These are phyloP conservation scores for Cyamopsis tetragonoloba DNA, from an alignment of 306 rosid species.

Conservation along the genomic window DNA sequence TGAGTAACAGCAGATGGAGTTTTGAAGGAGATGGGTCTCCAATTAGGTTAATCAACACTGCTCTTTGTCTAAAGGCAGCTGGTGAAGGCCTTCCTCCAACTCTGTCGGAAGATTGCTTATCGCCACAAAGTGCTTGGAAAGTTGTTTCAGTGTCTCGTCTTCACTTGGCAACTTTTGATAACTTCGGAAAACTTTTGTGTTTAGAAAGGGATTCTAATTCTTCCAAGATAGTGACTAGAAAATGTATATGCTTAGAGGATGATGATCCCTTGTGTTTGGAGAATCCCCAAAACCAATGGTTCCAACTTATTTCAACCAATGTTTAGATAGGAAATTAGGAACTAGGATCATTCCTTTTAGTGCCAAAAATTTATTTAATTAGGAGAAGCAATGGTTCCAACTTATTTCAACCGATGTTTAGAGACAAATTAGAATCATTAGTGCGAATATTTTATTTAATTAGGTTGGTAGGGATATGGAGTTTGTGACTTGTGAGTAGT, in stretches of 20 bases:
- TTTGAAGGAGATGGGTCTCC: constrained; percentile 29
- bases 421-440: too few relatives aligned
- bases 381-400: constrained; percentile 41
- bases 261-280: constrained; percentile 35
- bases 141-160: constrained; percentile 31
- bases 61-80: constrained; percentile 30
- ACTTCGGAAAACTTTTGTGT: constrained; percentile 15
- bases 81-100: constrained; percentile 29
- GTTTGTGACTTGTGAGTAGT: too few relatives aligned
- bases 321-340: neutral
- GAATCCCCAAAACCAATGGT: constrained; percentile 44
- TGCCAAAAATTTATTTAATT: too few relatives aligned
- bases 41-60: constrained; percentile 17
- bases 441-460: too few relatives aligned
- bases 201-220: constrained; percentile 25
- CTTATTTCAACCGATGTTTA: constrained; percentile 42
- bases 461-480: neutral
- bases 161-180: constrained; percentile 38
- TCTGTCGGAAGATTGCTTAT: constrained; percentile 31
- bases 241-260: constrained; percentile 40
- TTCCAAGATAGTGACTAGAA: constrained; percentile 24
- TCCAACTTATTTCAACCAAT: constrained; percentile 42
- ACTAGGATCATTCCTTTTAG: too few relatives aligned
- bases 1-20: constrained; percentile 29
- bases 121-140: constrained; percentile 36